Base-by-base conservation (phyloP, 139 green algal genomes). In the Closterium sp. region DNA sequence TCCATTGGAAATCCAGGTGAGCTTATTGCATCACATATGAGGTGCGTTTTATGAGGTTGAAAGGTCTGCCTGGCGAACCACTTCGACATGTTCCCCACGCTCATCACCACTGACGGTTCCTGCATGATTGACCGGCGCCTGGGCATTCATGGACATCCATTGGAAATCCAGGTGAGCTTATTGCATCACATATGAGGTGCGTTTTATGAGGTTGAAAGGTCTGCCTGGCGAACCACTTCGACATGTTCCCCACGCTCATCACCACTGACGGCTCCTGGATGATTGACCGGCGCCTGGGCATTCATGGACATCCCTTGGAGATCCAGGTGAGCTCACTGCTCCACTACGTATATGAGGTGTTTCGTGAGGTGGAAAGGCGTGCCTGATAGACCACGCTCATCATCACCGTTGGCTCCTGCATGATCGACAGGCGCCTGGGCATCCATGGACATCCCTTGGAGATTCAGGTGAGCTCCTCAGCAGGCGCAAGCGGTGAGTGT, bases 81-180 rank as follows among this genome's bases (percentile, higher is more conserved):
- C n/a, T n/a, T n/a, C n/a, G n/a, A n/a, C n/a, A n/a, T n/a, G n/a
- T n/a, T n/a, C n/a, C n/a, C 92, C 24, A 94, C 92, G 21, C 70
- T 94, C 42, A 88, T 94, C 31, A 86, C 42, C 34, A 92, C 92
- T 22, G 92, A 94, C 70, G 92, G 92, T 34, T 90, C 86, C 86
- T 94, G 92, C 85, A 94, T 94, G 92, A 94, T 94, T 86, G 92
- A 94, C 70, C 92, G 92, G 13, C 92, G 92, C 29, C 88, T 94
- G 34, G 92, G 92, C 31, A 92, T 94, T 31, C n/a, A n/a, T n/a
- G 42, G 92, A 31, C 92, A 89, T 17, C 92, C 88, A 5, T 42
- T 94, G 34, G 92, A 88, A 13, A 92, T 94, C 19, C n/a, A n/a
- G n/a, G n/a, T n/a, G n/a, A n/a, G n/a, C n/a, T n/a, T n/a, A n/a